phyloP scores from a whole-genome alignment of 768 basidiomycete genomes.

The Tremella mesenterica region DNA sequence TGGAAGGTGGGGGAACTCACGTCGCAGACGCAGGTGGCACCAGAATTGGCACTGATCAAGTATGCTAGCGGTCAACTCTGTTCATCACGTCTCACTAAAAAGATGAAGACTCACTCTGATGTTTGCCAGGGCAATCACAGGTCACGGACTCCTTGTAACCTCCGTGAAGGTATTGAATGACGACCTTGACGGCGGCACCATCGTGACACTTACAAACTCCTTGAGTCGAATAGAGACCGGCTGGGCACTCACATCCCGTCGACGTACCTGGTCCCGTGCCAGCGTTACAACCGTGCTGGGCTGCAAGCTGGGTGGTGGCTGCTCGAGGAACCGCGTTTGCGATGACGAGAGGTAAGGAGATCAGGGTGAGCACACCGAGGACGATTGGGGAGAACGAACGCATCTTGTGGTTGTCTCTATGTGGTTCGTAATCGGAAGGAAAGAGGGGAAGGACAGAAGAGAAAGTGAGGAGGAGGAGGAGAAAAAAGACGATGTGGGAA shows the following conservation, averaged over 20 bases:
- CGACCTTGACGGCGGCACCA: not conserved
- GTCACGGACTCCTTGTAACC: not conserved
- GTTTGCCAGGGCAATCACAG: slow-evolving; percentile 1
- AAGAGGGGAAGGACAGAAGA: too few relatives aligned
- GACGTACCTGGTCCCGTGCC: not conserved
- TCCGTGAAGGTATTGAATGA: not conserved
- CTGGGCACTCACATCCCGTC: not conserved
- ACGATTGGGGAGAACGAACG: too few relatives aligned
- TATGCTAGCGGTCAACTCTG: not conserved
- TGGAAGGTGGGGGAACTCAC: not conserved
- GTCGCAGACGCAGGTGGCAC: not conserved
- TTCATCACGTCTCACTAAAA: not conserved
- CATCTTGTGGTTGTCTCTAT: too few relatives aligned
- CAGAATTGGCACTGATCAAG: not conserved
- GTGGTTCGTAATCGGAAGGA: too few relatives aligned
- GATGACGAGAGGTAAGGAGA: too few relatives aligned
- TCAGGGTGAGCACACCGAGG: too few relatives aligned
- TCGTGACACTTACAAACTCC: not conserved
- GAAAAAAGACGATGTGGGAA: too few relatives aligned
- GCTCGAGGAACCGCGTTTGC: too few relatives aligned
- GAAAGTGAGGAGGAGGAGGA: too few relatives aligned
- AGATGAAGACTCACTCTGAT: not conserved
- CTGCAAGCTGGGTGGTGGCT: too few relatives aligned
- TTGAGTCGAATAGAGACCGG: not conserved
- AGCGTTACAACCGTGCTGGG: too few relatives aligned